Evolutionary conservation across 768 basidiomycete species (phyloP), one percentile per base, ranked within the genome.

Genomic region (Tylopilus felleus): DNA sequence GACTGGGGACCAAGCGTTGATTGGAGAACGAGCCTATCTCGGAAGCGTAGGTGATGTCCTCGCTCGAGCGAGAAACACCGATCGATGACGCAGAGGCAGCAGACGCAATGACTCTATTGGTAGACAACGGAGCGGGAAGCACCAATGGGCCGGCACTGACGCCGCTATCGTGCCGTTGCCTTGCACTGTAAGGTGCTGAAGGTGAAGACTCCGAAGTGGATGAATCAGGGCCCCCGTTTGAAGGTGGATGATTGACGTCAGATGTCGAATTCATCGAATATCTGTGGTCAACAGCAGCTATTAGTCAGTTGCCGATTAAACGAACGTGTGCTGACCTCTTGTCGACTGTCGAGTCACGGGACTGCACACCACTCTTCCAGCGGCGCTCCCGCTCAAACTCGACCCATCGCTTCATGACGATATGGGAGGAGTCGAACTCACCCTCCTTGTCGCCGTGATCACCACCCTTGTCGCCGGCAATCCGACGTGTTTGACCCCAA

Each of bases 321-420:
- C 28, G 16, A 50, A 52, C 22, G 35, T 38, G 49, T n/a, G 48
- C 83, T 56, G 66, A 89, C 89, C 81, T 76, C 68, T 69, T 86
- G 51, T 89, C 87, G 65, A 79, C 83, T 6, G 82, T 80, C 22
- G 84, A 86, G 65, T 96, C 93, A 56, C 89, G 81, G 5, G 92
- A 94, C 59, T 87, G 83, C 21, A 82, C 82, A 8, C 93, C 94
- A 65, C 71, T 87, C 83, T 86, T 93, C 93, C 92, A 98, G 57
- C 94, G 80, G 60, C 96, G 75, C 60, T 98, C 97, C 46, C 96
- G 78, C 77, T 98, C 97, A 69, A 97, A 98, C 73, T 98, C 97
- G 17, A 85, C 93, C 96, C 96, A 99, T 38, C 93, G 83, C 78
- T 98, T 98, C 97, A 98, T 98, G 33, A 96, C 89, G 62, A 99